phyloP scores from a whole-genome alignment of 2,329 filamentous ascomycete species.

The Verticillium klebahnii region DNA sequence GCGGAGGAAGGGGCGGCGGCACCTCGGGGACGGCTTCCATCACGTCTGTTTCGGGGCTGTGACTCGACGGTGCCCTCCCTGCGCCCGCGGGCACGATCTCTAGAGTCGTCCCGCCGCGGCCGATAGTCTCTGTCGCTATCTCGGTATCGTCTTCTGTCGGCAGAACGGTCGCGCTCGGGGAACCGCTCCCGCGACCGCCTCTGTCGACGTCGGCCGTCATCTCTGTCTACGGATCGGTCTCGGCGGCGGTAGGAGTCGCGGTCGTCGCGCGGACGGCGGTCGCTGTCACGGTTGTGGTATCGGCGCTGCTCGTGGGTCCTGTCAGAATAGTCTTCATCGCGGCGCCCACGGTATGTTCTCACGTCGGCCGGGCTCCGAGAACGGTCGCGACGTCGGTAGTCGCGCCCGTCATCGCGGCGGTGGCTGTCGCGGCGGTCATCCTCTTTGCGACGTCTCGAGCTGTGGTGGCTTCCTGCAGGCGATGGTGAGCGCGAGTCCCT shows the following conservation, averaged over 20 bases:
- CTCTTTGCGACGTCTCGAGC: conserved; percentile 64
- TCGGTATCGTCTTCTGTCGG: conserved; percentile 46
- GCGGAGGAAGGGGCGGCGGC: conserved; percentile 44
- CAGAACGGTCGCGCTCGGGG: conserved; percentile 48
- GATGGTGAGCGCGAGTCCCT: conserved; percentile 82
- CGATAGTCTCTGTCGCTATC: conserved; percentile 61
- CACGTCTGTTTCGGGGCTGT: conserved; percentile 60
- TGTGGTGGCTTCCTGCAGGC: conserved; percentile 81
- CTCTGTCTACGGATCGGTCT: conserved; percentile 65
- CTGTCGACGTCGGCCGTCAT: conserved; percentile 52
- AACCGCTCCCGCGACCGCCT: conserved; percentile 46
- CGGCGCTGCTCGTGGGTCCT: conserved; percentile 43
- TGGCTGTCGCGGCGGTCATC: conserved; percentile 44
- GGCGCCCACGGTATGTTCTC: conserved; percentile 28
- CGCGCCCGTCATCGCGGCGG: conserved; percentile 44
- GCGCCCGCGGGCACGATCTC: conserved; percentile 58
- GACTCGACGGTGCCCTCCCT: conserved; percentile 70
- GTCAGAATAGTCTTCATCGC: conserved; percentile 33
- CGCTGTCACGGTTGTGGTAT: conserved; percentile 49
- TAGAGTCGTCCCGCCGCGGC: conserved; percentile 68
- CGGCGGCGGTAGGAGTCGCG: conserved; percentile 59
- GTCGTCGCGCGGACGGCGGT: conserved; percentile 48
- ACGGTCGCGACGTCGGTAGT: conserved; percentile 51
- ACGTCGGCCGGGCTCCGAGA: conserved; percentile 61
- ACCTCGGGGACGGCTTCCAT: conserved; percentile 44